Evolutionary conservation across 176 grass and related monocot species (phyloP).

Genomic region (Oropetium thomaeum): DNA sequence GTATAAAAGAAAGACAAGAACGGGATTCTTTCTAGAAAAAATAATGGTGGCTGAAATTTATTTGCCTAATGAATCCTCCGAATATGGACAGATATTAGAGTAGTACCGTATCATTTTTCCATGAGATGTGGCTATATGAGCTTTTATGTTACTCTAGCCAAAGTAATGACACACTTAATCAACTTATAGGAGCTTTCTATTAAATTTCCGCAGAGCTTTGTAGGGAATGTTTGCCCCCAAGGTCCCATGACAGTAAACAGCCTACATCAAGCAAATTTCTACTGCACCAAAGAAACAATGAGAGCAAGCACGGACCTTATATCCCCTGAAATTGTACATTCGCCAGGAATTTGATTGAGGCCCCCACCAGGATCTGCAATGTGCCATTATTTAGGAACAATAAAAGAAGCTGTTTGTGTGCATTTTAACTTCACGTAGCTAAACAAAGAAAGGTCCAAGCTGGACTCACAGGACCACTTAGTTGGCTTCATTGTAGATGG

Average conservation of each 20-base stretch:
- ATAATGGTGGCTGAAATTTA: background rate
- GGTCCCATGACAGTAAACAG: background rate
- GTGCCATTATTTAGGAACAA: conserved; percentile 21
- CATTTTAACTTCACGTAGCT: background rate
- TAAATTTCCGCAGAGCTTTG: background rate
- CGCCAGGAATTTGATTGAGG: conserved; percentile 92
- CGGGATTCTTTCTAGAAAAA: background rate
- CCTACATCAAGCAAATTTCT: conserved; percentile 9
- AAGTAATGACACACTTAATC: background rate
- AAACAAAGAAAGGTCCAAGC: conserved; percentile 13
- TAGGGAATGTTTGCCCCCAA: background rate
- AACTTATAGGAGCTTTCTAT: background rate
- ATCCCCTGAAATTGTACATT: conserved; percentile 98
- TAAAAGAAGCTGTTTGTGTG: too few species aligned
- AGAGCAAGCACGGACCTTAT: conserved; percentile 46
- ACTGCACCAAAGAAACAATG: background rate
- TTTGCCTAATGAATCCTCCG: background rate
- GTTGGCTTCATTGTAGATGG: conserved; percentile 99
- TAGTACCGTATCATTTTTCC: background rate
- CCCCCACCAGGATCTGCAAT: conserved; percentile 88
- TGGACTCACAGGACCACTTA: conserved; percentile 84
- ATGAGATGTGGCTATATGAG: background rate
- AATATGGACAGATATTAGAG: background rate
- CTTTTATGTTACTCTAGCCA: background rate
- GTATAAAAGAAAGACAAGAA: conserved; percentile 1